phyloP scores from a whole-genome alignment of 257 asterid genomes.

The Solanum sejunctum region DNA sequence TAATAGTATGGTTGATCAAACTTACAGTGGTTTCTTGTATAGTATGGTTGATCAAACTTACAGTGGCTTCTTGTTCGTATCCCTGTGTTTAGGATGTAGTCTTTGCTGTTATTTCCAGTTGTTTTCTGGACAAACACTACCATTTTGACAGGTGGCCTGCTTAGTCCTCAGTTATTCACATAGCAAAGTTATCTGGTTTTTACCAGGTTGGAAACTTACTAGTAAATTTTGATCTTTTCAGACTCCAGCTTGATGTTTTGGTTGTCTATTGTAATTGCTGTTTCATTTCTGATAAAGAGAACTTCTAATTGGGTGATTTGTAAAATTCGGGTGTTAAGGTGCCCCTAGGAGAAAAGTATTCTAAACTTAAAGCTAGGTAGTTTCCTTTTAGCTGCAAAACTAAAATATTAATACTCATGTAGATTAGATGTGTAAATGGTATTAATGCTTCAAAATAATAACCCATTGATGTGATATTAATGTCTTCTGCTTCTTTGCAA shows the following conservation, averaged over 20 bases:
- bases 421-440: not conserved
- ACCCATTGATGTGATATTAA: not conserved
- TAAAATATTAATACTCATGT: not conserved
- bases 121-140: not conserved
- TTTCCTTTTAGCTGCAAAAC: not conserved
- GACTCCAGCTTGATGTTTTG: not conserved
- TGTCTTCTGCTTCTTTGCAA: not conserved
- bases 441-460: not conserved
- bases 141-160: not conserved
- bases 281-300: not conserved
- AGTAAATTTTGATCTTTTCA: not conserved
- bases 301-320: not conserved
- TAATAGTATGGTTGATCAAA: not conserved
- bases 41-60: not conserved
- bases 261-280: not conserved
- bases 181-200: not conserved
- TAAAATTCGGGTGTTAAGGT: not conserved
- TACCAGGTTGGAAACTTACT: not conserved
- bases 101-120: not conserved
- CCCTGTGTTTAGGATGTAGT: not conserved
- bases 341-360: not conserved
- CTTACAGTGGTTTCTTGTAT: not conserved
- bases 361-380: not conserved
- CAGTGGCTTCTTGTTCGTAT: not conserved
- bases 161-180: not conserved